Base-by-base conservation (phyloP, 2,329 filamentous ascomycete genomes). In the Chaetomium strumarium region DNA sequence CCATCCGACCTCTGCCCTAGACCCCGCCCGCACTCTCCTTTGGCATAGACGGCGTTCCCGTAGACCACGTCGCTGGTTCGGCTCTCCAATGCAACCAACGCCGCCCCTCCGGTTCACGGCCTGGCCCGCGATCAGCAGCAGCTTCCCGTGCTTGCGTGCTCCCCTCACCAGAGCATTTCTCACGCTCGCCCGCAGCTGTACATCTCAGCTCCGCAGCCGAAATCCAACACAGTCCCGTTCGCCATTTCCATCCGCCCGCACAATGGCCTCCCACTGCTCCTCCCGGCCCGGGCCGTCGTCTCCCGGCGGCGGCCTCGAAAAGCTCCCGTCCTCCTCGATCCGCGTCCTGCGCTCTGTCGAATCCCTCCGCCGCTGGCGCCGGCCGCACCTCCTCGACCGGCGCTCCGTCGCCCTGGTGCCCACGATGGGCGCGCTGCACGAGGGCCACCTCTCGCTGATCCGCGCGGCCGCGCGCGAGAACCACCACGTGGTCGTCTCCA, bases 371-470 rank as follows among this genome's bases (percentile, higher is more conserved):
- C 70, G 77, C 62, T 86, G 85, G 75, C 83, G 90, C 34, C 77
- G 74, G 19, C 78, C 83, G 38, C 81, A 90, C 55, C 72, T 83
- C 34, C 71, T 83, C 55, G 77, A 83, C 63, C 80, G 85, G 62
- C 81, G 85, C 52, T 84, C 84, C 41, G 84, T 99, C 53, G 90
- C 87, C 54, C 82, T 99, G 29, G 90, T 99, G 34, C 93, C 93
- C 1, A 99, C 93, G 31, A 97, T 99, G 93, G 93, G 93, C 57
- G 93, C 93, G 46, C 79, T 99, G n/a, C 93, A 99, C 70, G 80
- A 84, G 51, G 93, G 93, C 38, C 93, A 99, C 71, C 72, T 96
- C 47, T 87, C 88, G 3, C 79, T 99, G 19, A 86, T 96, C 63
- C 86, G 89, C 54, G 80, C 84, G 61, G 93, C 93, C 3, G 91